Evolutionary conservation across 2,329 filamentous ascomycete species (phyloP).

Genomic region (Orbilia oligospora): DNA sequence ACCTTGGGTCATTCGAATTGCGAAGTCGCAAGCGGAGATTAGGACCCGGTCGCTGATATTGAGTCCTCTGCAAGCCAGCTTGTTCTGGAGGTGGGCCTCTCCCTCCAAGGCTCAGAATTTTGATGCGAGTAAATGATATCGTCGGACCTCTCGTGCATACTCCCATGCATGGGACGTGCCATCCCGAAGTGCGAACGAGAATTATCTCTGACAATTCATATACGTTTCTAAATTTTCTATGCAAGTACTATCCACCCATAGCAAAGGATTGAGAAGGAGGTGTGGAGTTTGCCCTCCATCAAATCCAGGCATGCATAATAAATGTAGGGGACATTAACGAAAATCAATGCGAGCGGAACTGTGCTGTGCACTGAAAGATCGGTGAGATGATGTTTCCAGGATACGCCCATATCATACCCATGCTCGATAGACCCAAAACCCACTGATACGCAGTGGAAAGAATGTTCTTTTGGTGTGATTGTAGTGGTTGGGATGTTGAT

Average conservation of each 20-base stretch:
- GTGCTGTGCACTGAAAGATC: slow-evolving; percentile 4
- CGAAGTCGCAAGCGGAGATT: slow-evolving; percentile 20
- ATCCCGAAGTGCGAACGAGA: slow-evolving; percentile 15
- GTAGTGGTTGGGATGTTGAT: slow-evolving; percentile 21
- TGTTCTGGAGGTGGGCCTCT: not conserved
- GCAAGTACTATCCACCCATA: not conserved
- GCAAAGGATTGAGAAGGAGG: not conserved
- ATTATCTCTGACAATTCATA: not conserved
- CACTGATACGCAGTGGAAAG: not conserved
- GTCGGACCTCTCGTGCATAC: slow-evolving; percentile 6
- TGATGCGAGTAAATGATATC: slow-evolving; percentile 7
- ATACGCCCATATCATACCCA: slow-evolving; percentile 25
- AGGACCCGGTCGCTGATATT: not conserved
- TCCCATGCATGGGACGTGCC: slow-evolving; percentile 10
- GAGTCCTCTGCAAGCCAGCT: not conserved
- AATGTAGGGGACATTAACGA: not conserved
- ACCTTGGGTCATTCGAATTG: not conserved
- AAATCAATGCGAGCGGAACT: slow-evolving; percentile 16
- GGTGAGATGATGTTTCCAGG: slow-evolving; percentile 15
- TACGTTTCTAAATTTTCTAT: not conserved
- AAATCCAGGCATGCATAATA: slow-evolving; percentile 11
- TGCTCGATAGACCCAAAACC: slow-evolving; percentile 31
- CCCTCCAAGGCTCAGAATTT: slow-evolving; percentile 5
- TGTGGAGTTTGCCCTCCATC: slow-evolving; percentile 17
- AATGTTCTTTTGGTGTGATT: not conserved